These are phyloP conservation scores for Pterocarpus santalinus DNA, from an alignment of 306 rosid species.

Conservation along the genomic window DNA sequence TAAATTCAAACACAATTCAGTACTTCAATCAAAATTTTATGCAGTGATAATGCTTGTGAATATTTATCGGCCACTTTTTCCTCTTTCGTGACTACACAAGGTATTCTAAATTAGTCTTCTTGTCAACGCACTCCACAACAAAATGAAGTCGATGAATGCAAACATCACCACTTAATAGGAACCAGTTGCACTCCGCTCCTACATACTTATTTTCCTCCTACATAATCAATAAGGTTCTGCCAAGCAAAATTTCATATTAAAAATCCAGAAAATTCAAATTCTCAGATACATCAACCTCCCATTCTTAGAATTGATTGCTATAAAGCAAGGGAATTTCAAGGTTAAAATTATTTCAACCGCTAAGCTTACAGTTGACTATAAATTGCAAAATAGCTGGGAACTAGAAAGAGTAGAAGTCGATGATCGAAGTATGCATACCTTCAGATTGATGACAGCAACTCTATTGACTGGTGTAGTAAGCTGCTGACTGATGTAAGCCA, in stretches of 20 bases:
- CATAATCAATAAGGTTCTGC: neutral
- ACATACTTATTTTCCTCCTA: neutral
- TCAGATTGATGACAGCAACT: constrained; percentile 82
- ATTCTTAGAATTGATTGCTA: constrained; percentile 24
- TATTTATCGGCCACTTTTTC: too few species aligned
- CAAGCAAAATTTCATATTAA: neutral
- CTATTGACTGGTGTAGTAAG: constrained; percentile 71
- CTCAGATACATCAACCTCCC: constrained; percentile 4
- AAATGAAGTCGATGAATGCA: too few species aligned
- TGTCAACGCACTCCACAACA: too few species aligned
- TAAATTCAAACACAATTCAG: too few species aligned
- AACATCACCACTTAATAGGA: too few species aligned
- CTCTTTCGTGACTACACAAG: too few species aligned
- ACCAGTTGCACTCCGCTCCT: too few species aligned
- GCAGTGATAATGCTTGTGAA: too few species aligned
- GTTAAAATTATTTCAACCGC: constrained; percentile 10
- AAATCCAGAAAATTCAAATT: neutral
- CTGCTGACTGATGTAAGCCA: constrained; percentile 80
- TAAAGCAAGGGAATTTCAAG: constrained; percentile 19
- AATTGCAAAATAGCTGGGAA: constrained; percentile 21
- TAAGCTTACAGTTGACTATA: constrained; percentile 1
- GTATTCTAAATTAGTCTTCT: too few species aligned
- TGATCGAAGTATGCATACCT: constrained; percentile 54
- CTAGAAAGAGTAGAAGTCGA: constrained; percentile 3
- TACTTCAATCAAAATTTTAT: too few species aligned